phyloP scores from a whole-genome alignment of 2,329 filamentous ascomycete species.

The Aspergillus oerlinghausenensis region DNA sequence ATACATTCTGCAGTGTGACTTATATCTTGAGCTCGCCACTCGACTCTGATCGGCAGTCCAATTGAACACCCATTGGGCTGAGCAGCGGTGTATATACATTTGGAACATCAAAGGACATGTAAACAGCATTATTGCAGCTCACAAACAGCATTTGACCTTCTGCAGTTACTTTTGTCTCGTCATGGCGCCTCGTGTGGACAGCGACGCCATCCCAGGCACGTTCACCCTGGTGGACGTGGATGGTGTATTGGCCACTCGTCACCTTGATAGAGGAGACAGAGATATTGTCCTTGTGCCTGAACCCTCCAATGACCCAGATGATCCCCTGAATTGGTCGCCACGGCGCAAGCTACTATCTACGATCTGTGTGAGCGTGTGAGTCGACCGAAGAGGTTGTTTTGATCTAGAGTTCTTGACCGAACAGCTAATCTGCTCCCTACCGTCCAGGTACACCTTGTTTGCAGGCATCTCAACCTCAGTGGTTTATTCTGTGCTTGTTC shows the following conservation, averaged over 20 bases:
- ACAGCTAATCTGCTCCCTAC: neutral
- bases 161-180: neutral
- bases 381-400: neutral
- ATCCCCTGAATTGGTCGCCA: slow-evolving; percentile 45
- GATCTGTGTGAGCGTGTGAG: slow-evolving; percentile 39
- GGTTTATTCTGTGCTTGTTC: slow-evolving; percentile 37
- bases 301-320: slow-evolving; percentile 44
- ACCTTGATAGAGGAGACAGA: slow-evolving; percentile 23
- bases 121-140: neutral
- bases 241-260: slow-evolving; percentile 29
- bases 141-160: neutral
- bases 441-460: slow-evolving; percentile 34
- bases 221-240: slow-evolving; percentile 41
- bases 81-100: neutral
- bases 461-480: slow-evolving; percentile 34
- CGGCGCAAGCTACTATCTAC: slow-evolving; percentile 42
- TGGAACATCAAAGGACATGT: neutral
- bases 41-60: neutral
- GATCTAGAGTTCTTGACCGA: neutral
- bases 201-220: slow-evolving; percentile 38
- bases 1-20: neutral
- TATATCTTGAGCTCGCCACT: neutral
- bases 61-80: neutral
- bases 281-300: slow-evolving; percentile 42
- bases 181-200: slow-evolving; percentile 26